Base-by-base conservation (phyloP, 179 eudicot species). In the Drosera spatulata region DNA sequence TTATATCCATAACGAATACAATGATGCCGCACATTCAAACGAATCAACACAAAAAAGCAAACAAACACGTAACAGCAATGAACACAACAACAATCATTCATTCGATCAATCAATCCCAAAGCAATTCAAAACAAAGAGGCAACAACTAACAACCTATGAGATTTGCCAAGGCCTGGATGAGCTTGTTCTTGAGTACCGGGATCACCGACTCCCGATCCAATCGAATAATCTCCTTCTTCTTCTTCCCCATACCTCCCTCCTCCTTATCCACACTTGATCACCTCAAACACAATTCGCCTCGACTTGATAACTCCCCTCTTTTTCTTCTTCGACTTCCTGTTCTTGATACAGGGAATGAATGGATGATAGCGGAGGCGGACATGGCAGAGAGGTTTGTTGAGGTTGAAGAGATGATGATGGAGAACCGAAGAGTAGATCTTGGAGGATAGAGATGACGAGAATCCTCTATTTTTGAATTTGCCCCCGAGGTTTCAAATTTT, bases 121-220 rank as follows among this genome's bases (percentile, higher is more conserved):
- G 49, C 5, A 61, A 3, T 14, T 48, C 38, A 33, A 10, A 7
- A 8, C 22, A 9, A 39, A 4, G 41, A 55, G 44, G 8, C 7
- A 38, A 3, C 12, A 3, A 4, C 4, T 33, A 37, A 6, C 10
- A 14, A 78, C 82, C 77, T 65, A 78, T 74, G 39, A 74, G 79
- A 71, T 78, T 78, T n/a, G 82, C 79, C 69, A 78, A 61, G 47
- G 77, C 62, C 82, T 74, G 71, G n/a, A 78, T n/a, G 59, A 78
- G 58, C 60, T 69, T 78, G 56, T 79, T 79, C 53, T 78, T 78
- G 55, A 78, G 51, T 62, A 75, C 40, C 11, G 82, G 79, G 57
- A 78, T 78, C 2, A 78, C 82, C 55, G 82, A 59, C 61, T 78
- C 82, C 38, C 79, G 68, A 59, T 78, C 82, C 77, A 78, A 57